A percentile compares a stretch with the other conserved stretches of the same genome.
Evolutionary conservation across 768 basidiomycete species (phyloP).

Genomic region (Phaeolepiota aurea): DNA sequence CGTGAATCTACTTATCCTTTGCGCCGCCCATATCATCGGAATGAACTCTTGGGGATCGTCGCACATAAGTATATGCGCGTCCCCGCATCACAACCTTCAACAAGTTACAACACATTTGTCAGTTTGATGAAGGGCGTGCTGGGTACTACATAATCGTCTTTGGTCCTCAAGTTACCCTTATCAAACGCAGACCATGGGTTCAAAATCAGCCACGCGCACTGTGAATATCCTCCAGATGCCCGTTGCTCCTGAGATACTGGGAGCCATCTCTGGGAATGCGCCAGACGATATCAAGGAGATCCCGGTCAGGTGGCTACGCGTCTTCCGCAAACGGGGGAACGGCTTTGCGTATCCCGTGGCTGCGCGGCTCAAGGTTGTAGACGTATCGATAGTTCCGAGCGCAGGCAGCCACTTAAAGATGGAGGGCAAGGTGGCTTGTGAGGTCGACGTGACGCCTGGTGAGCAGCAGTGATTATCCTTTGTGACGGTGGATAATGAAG

Average conservation of each 20-base stretch:
- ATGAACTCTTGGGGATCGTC: too few species aligned
- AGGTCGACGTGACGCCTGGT: conserved; percentile 39
- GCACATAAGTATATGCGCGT: too few species aligned
- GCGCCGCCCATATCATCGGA: too few species aligned
- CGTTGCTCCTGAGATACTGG: conserved; percentile 13
- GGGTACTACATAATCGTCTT: too few species aligned
- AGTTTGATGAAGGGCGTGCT: too few species aligned
- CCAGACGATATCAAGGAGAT: conserved; percentile 25
- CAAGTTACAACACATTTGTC: too few species aligned
- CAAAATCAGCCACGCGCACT: too few species aligned
- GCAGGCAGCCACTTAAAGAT: conserved; percentile 23
- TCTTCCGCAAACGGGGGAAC: conserved; percentile 18
- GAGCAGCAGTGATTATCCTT: conserved; percentile 7
- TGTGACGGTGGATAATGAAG: conserved; percentile 1
- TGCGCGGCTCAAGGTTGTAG: conserved; percentile 20
- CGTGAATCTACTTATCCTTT: too few species aligned
- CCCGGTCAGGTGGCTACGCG: conserved; percentile 27
- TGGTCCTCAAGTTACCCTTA: too few species aligned
- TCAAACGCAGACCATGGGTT: too few species aligned
- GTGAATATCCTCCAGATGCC: conserved; percentile 12
- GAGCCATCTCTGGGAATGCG: conserved; percentile 26
- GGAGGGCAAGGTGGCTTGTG: conserved; percentile 29
- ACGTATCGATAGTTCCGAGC: conserved; percentile 30
- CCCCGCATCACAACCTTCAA: too few species aligned
- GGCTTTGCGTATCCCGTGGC: conserved; percentile 22